Percentiles rank a stretch among this genome's conserved stretches.
Evolutionary conservation across 805 yeast species (phyloP).

Genomic region (Yarrowia hollandica): DNA sequence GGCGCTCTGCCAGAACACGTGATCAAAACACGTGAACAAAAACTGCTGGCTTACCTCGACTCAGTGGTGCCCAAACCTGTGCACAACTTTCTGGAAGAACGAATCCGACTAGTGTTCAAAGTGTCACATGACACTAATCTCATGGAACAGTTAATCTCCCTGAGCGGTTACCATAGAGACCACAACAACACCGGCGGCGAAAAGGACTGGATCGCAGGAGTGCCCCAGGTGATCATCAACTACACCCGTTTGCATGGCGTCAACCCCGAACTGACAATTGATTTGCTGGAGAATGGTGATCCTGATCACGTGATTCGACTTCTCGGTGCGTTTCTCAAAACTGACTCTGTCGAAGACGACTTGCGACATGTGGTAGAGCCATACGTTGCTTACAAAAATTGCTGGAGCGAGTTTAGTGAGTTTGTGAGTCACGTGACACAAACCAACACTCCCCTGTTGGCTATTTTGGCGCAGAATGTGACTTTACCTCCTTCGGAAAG

Average conservation of each 20-base stretch:
- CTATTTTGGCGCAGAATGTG: not conserved
- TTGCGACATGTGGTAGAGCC: not conserved
- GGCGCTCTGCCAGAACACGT: not conserved
- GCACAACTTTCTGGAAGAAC: slow-evolving; percentile 8
- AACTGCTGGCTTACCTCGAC: not conserved
- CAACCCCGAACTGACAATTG: not conserved
- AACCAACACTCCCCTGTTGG: not conserved
- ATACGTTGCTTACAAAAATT: not conserved
- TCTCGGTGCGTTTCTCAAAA: not conserved
- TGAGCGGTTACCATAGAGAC: not conserved
- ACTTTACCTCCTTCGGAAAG: not conserved
- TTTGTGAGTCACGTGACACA: slow-evolving; percentile 3
- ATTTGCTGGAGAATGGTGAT: not conserved
- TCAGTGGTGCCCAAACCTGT: slow-evolving; percentile 2
- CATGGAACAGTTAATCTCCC: not conserved
- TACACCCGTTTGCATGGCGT: not conserved
- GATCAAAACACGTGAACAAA: slow-evolving; percentile 1
- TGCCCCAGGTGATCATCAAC: slow-evolving; percentile 7
- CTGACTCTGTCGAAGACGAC: not conserved
- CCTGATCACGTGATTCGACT: not conserved
- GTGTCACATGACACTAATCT: not conserved
- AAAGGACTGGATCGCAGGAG: slow-evolving; percentile 2
- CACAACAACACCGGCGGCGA: too few species aligned
- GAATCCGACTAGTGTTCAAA: slow-evolving; percentile 13
- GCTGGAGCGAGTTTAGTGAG: not conserved